Base-by-base conservation (phyloP, 371 early-diverging fungal species). In the Blakeslea trispora region DNA sequence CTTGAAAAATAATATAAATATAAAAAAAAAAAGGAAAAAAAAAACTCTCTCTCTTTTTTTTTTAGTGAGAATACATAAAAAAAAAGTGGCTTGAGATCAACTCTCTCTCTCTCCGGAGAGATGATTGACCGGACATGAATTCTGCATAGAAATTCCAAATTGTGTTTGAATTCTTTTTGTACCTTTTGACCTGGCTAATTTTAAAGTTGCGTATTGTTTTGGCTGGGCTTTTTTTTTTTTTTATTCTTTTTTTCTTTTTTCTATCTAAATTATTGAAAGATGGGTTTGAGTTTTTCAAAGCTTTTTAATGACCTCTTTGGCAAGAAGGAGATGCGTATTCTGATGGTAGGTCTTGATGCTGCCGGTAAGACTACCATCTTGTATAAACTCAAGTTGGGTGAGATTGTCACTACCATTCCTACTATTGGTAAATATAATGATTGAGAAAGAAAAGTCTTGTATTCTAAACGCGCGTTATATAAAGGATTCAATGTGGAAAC, bases 341-440 rank as follows among this genome's bases (percentile, higher is more conserved):
- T 99, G 52, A 96, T 99, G 72, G 89, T 99, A 18, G 99, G 98
- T 44, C 84, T 95, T 48, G 96, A 96, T 81, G 96, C 94, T 15
- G 98, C 99, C 17, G 99, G 99, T 65, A 99, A 99, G 77, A 99
- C 99, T 15, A 97, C 99, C 66, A 95, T 99, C 74, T 82, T 97
- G 66, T 97, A 93, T 71, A 84, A 75, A 66, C 68, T 79, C 49
- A 75, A 92, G 81, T 78, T 92, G 51, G 97, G 96, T 59, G 97
- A 98, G 77, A 93, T 95, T 28, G 95, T 97, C 40, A 92, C 95
- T 24, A 97, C 98, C 37, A 96, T 98, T 63, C 98, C 98, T 22
- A 98, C 87, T 81, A 78, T 78, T 52, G 79, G 79, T 78, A 75
- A 72, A n/a, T n/a, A n/a, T n/a, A n/a, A n/a, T n/a, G 57, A 47